Base-by-base conservation (phyloP, 441 rosid genomes). In the Isatis lusitanica region DNA sequence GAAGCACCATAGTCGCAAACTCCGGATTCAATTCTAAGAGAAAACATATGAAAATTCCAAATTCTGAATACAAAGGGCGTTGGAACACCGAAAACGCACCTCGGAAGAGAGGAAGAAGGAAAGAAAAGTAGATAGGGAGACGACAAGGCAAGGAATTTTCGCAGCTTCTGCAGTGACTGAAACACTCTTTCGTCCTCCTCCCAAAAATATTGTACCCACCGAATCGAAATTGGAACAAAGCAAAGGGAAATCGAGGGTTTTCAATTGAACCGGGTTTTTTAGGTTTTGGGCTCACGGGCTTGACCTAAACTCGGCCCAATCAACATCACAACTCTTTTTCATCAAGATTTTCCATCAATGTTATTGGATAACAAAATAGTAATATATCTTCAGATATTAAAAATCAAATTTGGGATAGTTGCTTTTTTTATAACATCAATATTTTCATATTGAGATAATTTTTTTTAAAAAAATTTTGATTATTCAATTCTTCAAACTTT, bases 181-280 rank as follows among this genome's bases (percentile, higher is more conserved):
- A 69, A 75, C 66, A 31, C 76, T 33, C 44, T 69, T 57, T 51
- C 71, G 53, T 65, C 71, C 6, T 57, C 66, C 28, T 26, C 28
- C 28, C 24, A 31, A 63, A 17, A 43, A 69, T 12, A 10, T 42
- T 11, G 33, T 11, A 55, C 75, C 17, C 70, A 72, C 31, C 50
- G 46, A 59, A 75, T 63, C 46, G 46, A 55, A 46, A 55, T 69
- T 47, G 12, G 35, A 57, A 35, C 12, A 13, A n/a, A 8, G 57
- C 47, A 11, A 56, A 30, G 2, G 26, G 15, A n/a, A 56, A 70
- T 70, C 70, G 79, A 63, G 79, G 79, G 74, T 76, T 63, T 70
- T 60, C 39, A 46, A 69, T 76, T 63, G 75, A 76, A 76, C 75
- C 75, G 75, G 79, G 44, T 17, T 75, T 6, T 44, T 21, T 44